These are phyloP conservation scores for Crithidia mellificae DNA, from an alignment of 208 protist genomes.

Conservation along the genomic window DNA sequence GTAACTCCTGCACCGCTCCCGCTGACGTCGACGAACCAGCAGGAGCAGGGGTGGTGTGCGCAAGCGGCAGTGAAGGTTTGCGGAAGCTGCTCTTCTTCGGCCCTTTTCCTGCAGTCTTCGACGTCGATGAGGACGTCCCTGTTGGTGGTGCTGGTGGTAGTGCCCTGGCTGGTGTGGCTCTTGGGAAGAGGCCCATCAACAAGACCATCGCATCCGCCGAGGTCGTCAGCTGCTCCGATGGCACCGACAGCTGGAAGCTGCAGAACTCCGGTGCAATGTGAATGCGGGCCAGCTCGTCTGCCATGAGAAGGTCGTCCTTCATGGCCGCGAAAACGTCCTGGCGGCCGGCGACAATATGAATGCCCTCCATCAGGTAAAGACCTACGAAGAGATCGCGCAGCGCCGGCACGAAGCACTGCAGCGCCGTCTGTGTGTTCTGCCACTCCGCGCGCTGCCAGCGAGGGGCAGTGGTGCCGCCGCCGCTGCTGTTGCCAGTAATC, in stretches of 20 bases:
- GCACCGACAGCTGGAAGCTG: conserved; percentile 34
- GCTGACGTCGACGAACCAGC: neutral
- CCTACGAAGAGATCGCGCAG: conserved; percentile 32
- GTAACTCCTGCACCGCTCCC: neutral
- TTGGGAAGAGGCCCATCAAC: conserved; percentile 24
- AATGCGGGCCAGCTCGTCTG: conserved; percentile 31
- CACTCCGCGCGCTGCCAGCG: conserved; percentile 31
- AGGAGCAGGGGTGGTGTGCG: neutral
- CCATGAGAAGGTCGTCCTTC: conserved; percentile 36
- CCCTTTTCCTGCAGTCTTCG: neutral
- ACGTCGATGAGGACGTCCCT: neutral
- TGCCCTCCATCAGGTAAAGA: conserved; percentile 20
- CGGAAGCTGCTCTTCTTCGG: neutral
- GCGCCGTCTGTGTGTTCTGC: conserved; percentile 23
- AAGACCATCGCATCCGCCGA: conserved; percentile 40
- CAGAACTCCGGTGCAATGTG: conserved; percentile 35
- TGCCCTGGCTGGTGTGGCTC: neutral
- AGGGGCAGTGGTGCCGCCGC: neutral
- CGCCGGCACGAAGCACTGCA: conserved; percentile 29
- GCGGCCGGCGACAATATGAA: conserved; percentile 30
- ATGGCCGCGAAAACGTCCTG: conserved; percentile 30
- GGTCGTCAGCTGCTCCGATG: conserved; percentile 35
- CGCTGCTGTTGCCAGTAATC: conserved; percentile 11
- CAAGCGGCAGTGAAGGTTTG: neutral
- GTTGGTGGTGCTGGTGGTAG: neutral